These are phyloP conservation scores for Kwoniella heveanensis DNA, from an alignment of 768 basidiomycete species.

Conservation along the genomic window DNA sequence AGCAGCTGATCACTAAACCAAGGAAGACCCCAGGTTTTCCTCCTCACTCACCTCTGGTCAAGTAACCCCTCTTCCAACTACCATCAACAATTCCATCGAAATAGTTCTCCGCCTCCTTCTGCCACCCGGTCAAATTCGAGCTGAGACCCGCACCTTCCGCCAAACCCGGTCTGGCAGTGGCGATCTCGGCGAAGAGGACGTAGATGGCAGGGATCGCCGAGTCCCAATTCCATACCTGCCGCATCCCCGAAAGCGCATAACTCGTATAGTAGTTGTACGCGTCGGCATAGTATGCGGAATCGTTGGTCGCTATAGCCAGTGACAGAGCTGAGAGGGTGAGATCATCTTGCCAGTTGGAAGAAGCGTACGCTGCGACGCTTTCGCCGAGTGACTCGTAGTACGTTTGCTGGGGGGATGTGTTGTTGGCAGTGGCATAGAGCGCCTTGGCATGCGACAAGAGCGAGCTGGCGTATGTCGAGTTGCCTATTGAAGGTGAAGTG, in stretches of 20 bases:
- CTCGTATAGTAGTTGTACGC: constrained; percentile 67
- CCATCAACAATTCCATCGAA: constrained; percentile 72
- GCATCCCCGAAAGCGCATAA: constrained; percentile 62
- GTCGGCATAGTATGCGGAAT: constrained; percentile 64
- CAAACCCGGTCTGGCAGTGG: constrained; percentile 63
- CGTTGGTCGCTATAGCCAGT: constrained; percentile 71
- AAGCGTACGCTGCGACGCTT: constrained; percentile 75
- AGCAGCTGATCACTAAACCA: no score
- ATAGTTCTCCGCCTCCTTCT: constrained; percentile 69
- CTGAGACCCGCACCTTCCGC: constrained; percentile 56
- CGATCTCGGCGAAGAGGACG: constrained; percentile 74
- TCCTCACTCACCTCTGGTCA: constrained; percentile 66
- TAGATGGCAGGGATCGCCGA: constrained; percentile 73
- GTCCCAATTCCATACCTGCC: constrained; percentile 85
- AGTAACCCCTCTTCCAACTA: constrained; percentile 60
- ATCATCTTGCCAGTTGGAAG: constrained; percentile 55
- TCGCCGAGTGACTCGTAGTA: constrained; percentile 49
- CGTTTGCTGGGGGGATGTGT: constrained; percentile 58
- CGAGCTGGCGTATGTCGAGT: constrained; percentile 70
- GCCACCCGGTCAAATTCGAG: constrained; percentile 69
- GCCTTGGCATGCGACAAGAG: constrained; percentile 74
- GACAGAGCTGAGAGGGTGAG: constrained; percentile 71
- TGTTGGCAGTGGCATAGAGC: constrained; percentile 75
- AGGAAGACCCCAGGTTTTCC: neutral
- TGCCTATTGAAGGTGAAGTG: constrained; percentile 66